phyloP scores from a whole-genome alignment of 495 filamentous ascomycete species.

The Penicillium paxilli region DNA sequence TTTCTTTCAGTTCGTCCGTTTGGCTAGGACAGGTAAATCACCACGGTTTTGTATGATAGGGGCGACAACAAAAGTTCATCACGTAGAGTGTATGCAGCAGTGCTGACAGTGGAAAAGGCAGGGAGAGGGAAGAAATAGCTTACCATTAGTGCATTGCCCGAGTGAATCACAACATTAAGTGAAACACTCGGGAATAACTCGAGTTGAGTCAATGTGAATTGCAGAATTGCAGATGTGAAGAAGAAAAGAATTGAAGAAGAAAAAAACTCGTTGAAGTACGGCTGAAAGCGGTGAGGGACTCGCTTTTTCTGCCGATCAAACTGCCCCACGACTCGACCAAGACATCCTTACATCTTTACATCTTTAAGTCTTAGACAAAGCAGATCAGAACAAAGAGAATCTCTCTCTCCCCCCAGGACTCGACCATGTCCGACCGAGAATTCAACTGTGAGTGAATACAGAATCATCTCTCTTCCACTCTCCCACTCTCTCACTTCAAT shows the following conservation, averaged over 20 bases:
- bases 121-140: constrained; percentile 19
- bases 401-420: background rate
- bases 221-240: constrained; percentile 4
- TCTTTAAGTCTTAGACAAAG: too few species aligned
- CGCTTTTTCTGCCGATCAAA: constrained; percentile 5
- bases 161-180: constrained; percentile 8
- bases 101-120: constrained; percentile 6
- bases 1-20: constrained; percentile 79
- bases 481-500: background rate
- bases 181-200: constrained; percentile 6
- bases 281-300: constrained; percentile 1
- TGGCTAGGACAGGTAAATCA: constrained; percentile 91
- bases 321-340: too few species aligned
- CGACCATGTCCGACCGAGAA: constrained; percentile 85
- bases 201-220: too few species aligned
- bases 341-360: constrained; percentile 4
- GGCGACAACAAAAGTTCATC: constrained; percentile 89
- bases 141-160: constrained; percentile 37
- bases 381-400: too few species aligned
- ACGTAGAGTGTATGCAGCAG: constrained; percentile 37
- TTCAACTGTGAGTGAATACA: constrained; percentile 63
- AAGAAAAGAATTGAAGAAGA: constrained; percentile 3
- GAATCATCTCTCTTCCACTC: background rate
- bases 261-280: constrained; percentile 12
- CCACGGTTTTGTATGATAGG: constrained; percentile 84